These are phyloP conservation scores for Cyclostephanos tholiformis DNA, from an alignment of 108 stramenopile genomes.

Conservation along the genomic window DNA sequence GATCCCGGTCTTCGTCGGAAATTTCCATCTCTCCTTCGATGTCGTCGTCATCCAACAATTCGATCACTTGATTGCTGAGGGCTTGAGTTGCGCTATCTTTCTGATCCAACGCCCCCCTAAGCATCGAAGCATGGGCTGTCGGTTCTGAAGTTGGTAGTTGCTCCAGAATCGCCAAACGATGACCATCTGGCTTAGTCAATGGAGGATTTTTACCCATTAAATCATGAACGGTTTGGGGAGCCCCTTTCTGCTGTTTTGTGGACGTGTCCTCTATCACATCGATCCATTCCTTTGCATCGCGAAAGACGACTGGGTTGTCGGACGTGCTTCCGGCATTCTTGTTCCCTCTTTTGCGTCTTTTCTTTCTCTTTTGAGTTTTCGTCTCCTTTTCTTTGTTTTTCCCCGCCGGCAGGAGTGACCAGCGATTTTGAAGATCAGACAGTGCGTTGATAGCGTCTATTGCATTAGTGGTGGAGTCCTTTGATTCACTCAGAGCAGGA, in stretches of 20 bases:
- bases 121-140: constrained; percentile 33
- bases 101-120: constrained; percentile 16
- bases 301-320: neutral
- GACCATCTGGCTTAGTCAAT: neutral
- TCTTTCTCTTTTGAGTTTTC: constrained; percentile 20
- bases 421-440: constrained; percentile 32
- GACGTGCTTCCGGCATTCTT: neutral
- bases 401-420: constrained; percentile 21
- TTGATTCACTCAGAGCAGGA: neutral
- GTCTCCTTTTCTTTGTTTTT: constrained; percentile 2
- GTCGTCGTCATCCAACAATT: neutral
- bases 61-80: constrained; percentile 7
- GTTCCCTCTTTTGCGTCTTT: constrained; percentile 5
- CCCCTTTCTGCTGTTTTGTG: neutral
- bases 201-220: constrained; percentile 1
- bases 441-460: constrained; percentile 44
- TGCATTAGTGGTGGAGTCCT: constrained; percentile 3
- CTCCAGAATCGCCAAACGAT: constrained; percentile 2
- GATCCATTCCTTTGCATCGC: constrained; percentile 21
- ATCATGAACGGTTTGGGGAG: neutral
- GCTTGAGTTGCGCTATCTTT: constrained; percentile 2
- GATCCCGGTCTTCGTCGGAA: too few relatives aligned
- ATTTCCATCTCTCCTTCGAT: constrained; percentile 42
- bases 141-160: constrained; percentile 25
- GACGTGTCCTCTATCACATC: constrained; percentile 13